Percentiles rank a stretch among this genome's conserved stretches.
These are phyloP conservation scores for Hydnomerulius pinastri DNA, from an alignment of 768 basidiomycete species.

Conservation along the genomic window DNA sequence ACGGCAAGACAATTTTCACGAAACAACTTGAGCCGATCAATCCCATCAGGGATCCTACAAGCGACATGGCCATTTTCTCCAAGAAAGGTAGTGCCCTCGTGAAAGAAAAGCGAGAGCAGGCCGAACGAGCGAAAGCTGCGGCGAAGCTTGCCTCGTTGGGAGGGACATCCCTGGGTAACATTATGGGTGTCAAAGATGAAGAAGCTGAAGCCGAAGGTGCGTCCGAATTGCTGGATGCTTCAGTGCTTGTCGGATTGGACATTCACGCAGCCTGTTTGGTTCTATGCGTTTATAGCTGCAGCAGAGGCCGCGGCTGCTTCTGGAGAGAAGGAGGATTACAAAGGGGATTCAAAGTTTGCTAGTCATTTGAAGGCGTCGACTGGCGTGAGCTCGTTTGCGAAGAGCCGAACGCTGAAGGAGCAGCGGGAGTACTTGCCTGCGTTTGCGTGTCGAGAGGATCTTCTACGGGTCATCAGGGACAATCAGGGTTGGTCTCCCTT, in stretches of 20 bases:
- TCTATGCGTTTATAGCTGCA: constrained; percentile 46
- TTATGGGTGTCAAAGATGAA: constrained; percentile 96
- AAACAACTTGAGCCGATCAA: constrained; percentile 97
- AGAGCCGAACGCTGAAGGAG: constrained; percentile 82
- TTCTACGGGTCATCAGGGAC: constrained; percentile 85
- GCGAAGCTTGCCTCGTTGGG: constrained; percentile 92
- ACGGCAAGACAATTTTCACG: constrained; percentile 94
- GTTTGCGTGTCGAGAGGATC: constrained; percentile 93
- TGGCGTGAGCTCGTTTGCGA: constrained; percentile 81
- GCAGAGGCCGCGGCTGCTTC: constrained; percentile 49
- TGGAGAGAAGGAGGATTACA: constrained; percentile 71
- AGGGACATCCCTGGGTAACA: constrained; percentile 93
- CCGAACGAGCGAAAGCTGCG: constrained; percentile 93
- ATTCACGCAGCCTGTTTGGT: constrained; percentile 69
- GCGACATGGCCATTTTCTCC: constrained; percentile 93
- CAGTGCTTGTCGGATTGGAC: constrained; percentile 56
- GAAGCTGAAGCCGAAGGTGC: constrained; percentile 90
- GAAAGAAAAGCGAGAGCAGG: constrained; percentile 94
- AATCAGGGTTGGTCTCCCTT: constrained; percentile 75
- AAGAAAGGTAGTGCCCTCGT: constrained; percentile 97
- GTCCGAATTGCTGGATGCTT: constrained; percentile 33
- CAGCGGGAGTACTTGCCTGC: constrained; percentile 97
- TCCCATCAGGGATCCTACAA: constrained; percentile 89
- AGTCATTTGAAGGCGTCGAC: constrained; percentile 80
- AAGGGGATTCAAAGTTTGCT: constrained; percentile 97